Evolutionary conservation across 2,329 filamentous ascomycete genomes (phyloP).

Genomic region (Pseudopithomyces chartarum): DNA sequence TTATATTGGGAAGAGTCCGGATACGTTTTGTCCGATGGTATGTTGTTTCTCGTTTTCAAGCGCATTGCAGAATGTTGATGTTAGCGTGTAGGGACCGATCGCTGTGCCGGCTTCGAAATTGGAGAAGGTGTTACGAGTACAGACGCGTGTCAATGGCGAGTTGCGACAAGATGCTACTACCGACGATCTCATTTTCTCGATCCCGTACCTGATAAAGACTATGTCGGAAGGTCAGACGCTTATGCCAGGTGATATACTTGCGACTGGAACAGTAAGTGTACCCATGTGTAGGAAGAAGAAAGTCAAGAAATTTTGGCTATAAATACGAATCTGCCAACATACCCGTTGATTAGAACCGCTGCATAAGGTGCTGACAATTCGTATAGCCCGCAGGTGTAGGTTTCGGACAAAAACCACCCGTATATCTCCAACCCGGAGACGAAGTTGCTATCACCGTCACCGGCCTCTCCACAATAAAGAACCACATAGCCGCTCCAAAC

Average conservation of each 20-base stretch:
- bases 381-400: conserved; percentile 51
- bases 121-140: conserved; percentile 49
- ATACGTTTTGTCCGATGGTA: conserved; percentile 63
- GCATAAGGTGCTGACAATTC: conserved; percentile 54
- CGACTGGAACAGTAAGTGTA: conserved; percentile 59
- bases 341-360: no score
- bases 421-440: conserved; percentile 34
- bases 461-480: conserved; percentile 33
- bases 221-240: conserved; percentile 53
- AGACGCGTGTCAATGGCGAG: conserved; percentile 54
- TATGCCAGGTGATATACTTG: conserved; percentile 53
- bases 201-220: conserved; percentile 52
- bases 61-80: background rate
- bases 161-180: conserved; percentile 54
- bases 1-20: conserved; percentile 61
- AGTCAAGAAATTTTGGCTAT: no score
- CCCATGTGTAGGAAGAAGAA: no score
- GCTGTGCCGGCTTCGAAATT: conserved; percentile 56
- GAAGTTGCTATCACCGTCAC: conserved; percentile 27
- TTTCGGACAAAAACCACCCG: conserved; percentile 46
- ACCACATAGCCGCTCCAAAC: conserved; percentile 53
- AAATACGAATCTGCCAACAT: no score
- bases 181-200: conserved; percentile 53
- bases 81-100: conserved; percentile 51
- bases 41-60: background rate